Base-by-base conservation (phyloP, 352 stramenopile species). In the Globisporangium acanthophoron region DNA sequence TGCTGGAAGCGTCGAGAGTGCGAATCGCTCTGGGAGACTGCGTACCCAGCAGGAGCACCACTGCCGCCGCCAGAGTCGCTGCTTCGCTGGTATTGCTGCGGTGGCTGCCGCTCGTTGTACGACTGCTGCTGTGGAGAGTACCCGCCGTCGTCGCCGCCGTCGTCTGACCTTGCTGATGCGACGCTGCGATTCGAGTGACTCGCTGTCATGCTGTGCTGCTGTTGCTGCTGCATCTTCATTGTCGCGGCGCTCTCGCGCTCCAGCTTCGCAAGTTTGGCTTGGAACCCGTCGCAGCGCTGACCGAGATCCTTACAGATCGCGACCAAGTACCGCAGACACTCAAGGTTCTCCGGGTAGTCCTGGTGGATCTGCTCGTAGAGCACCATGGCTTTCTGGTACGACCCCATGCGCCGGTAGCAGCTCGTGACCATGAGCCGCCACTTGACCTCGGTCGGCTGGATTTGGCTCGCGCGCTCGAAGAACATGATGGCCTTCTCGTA, bases 401-500 rank as follows among this genome's bases (percentile, higher is more conserved):
- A 80, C 5, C 91, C 92, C 85, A 98, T 96, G 52, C 95, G 80
- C n/a, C 96, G 83, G 67, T 98, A 97, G 66, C 96, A 98, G 64
- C 82, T 97, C 15, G 94, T 97, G 46, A 98, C 88, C 96, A 98
- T 98, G 56, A 99, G 85, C 11, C 88, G 72, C 96, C 96, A 99
- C 64, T 98, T 98, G 54, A 98, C 89, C 61, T 98, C 95, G 27
- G 77, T 92, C 15, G 96, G 94, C 58, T 98, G 87, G 51, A 99
- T 97, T 58, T 98, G 80, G 45, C 88, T 87, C 54, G 96, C 96
- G 27, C 92, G 80, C 64, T 98, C 83, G 57, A 99, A 99, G 68
- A 98, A 99, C 50, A 96, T 76, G 50, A 98, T 97, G 11, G 91
- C 93, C 66, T 97, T 98, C 64, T 98, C 94, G 67, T 98, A 98